Conservation (phyloP, 2,329 filamentous ascomycete species). For the Alternaria alternata region DNA sequence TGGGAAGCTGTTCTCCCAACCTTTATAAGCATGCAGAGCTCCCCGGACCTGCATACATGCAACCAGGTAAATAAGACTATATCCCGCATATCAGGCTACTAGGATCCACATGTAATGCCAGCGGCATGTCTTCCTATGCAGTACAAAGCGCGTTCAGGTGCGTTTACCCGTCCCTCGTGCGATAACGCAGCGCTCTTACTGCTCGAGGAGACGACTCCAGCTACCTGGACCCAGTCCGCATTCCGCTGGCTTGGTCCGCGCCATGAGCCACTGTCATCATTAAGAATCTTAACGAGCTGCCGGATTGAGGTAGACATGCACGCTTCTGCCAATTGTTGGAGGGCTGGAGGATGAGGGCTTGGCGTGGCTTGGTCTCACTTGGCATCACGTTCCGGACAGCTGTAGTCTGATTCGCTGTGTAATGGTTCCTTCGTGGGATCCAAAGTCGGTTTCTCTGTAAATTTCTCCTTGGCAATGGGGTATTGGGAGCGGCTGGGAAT, state of each 20-base stretch:
- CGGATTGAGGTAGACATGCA: conserved; percentile 29
- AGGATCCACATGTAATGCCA: conserved; percentile 24
- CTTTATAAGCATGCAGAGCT: conserved; percentile 43
- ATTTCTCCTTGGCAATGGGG: conserved; percentile 24
- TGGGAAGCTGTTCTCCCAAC: conserved; percentile 22
- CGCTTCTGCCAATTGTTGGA: conserved; percentile 19
- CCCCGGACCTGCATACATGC: conserved; percentile 33
- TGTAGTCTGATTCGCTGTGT: conserved; percentile 27
- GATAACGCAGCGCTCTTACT: conserved; percentile 40
- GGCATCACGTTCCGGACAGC: conserved; percentile 32
- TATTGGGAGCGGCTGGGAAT: conserved; percentile 10
- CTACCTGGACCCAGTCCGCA: conserved; percentile 26
- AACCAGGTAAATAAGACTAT: conserved; percentile 13
- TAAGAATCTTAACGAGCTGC: conserved; percentile 31
- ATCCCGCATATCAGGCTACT: conserved; percentile 12
- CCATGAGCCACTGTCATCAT: conserved; percentile 32
- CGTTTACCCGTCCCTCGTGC: conserved; percentile 38
- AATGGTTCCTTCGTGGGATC: background rate
- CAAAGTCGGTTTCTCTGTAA: conserved; percentile 8
- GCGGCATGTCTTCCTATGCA: conserved; percentile 20
- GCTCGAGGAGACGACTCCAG: conserved; percentile 33
- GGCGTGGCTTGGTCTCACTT: conserved; percentile 18
- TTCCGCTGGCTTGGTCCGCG: conserved; percentile 30
- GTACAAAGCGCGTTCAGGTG: conserved; percentile 18
- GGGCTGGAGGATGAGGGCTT: conserved; percentile 8